phyloP scores from a whole-genome alignment of 805 yeast species.

The Schizosaccharomyces japonicus region DNA sequence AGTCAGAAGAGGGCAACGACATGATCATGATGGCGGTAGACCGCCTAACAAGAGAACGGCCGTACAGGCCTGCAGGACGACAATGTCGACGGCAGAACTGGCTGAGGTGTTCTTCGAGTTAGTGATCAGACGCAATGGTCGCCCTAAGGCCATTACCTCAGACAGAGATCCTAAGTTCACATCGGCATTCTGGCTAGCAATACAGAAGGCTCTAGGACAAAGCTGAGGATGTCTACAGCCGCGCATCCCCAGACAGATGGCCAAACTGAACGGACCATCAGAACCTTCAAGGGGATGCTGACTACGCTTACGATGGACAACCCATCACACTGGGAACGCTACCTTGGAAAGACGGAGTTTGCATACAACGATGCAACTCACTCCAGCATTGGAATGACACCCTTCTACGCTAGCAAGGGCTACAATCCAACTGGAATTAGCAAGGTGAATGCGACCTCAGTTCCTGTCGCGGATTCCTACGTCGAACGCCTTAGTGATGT shows the following conservation, averaged over 20 bases:
- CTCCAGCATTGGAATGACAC: neutral
- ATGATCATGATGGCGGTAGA: conserved; percentile 10
- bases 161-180: neutral
- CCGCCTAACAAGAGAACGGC: conserved; percentile 10
- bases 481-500: too few relatives aligned
- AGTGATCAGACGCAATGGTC: neutral
- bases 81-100: neutral
- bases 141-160: neutral
- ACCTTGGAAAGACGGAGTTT: neutral
- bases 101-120: neutral
- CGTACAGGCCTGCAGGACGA: conserved; percentile 6
- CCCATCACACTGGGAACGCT: neutral
- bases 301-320: neutral
- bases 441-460: too few relatives aligned
- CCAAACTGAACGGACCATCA: neutral
- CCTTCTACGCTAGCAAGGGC: neutral
- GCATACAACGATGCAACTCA: neutral
- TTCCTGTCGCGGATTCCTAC: too few relatives aligned
- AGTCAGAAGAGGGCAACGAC: conserved; percentile 7
- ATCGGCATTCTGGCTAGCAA: neutral
- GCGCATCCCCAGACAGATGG: conserved; percentile 1
- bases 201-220: neutral
- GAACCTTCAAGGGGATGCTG: neutral
- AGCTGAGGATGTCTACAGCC: neutral
- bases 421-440: neutral